Conservation (phyloP, 176 grass and related monocot species). For the Dactylis glomerata region DNA sequence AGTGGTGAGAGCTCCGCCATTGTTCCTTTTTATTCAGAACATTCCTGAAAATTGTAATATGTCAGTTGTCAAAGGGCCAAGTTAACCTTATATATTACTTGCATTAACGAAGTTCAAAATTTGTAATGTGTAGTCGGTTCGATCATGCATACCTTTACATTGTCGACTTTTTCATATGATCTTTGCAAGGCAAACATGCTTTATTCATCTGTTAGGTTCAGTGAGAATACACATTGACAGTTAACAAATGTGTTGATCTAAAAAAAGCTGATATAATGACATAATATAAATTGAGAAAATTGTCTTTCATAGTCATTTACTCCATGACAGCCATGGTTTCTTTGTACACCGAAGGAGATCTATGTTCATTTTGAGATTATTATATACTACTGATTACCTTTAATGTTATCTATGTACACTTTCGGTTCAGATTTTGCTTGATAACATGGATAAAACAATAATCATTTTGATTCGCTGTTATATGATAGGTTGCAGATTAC, state of each 20-base stretch:
- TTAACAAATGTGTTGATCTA: not conserved
- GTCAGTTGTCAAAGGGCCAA: not conserved
- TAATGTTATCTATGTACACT: conserved; percentile 10
- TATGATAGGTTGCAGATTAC: conserved; percentile 74
- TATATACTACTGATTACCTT: conserved; percentile 10
- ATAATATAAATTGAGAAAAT: not conserved
- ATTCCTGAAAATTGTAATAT: not conserved
- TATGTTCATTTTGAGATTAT: not conserved
- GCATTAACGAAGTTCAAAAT: not conserved
- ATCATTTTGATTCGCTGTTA: conserved; percentile 26
- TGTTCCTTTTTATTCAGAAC: not conserved
- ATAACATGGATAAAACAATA: conserved; percentile 2
- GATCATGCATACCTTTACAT: conserved; percentile 16
- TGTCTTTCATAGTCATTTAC: not conserved
- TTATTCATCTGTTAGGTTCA: conserved; percentile 8
- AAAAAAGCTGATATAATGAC: not conserved
- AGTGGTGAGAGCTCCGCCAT: conserved; percentile 63
- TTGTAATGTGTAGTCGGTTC: not conserved
- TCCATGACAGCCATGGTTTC: not conserved
- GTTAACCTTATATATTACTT: not conserved
- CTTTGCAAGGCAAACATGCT: not conserved
- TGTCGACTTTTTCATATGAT: conserved; percentile 3
- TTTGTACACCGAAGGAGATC: conserved; percentile 12
- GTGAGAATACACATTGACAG: not conserved
- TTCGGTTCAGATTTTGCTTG: not conserved